A percentile compares a stretch with the other conserved stretches of the same genome.
These are phyloP conservation scores for Monocercomonoides exilis DNA, from an alignment of 78 protist genomes.

Conservation along the genomic window DNA sequence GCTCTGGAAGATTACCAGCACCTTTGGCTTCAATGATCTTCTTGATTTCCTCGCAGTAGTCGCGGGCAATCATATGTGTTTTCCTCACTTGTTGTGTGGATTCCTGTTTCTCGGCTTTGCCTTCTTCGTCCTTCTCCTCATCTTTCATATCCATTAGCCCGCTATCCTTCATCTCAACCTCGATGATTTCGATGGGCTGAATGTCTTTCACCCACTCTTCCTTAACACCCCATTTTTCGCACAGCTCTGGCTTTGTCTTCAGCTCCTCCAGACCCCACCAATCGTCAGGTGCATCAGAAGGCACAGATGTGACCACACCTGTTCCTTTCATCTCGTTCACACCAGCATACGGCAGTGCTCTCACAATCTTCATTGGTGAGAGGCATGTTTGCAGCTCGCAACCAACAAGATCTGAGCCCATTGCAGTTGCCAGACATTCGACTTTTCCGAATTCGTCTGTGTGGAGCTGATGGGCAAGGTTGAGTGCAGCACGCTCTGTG, in stretches of 20 bases:
- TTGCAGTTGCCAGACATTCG: slow-evolving; percentile 25
- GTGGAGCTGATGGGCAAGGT: slow-evolving; percentile 74
- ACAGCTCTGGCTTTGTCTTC: slow-evolving; percentile 62
- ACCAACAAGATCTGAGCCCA: slow-evolving; percentile 81
- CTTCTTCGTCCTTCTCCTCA: slow-evolving; percentile 52
- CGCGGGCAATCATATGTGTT: slow-evolving; percentile 59
- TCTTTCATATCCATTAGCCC: no score
- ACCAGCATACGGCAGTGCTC: slow-evolving; percentile 85
- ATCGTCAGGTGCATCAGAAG: slow-evolving; percentile 97
- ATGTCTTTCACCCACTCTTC: slow-evolving; percentile 68
- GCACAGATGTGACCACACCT: slow-evolving; percentile 90
- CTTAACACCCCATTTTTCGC: slow-evolving; percentile 61
- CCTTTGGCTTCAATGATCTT: slow-evolving; percentile 70
- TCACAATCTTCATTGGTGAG: slow-evolving; percentile 49
- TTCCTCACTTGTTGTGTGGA: background rate
- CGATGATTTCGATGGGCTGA: slow-evolving; percentile 75
- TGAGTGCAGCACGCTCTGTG: slow-evolving; percentile 71
- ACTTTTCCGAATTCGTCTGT: slow-evolving; percentile 50
- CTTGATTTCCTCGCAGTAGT: slow-evolving; percentile 68
- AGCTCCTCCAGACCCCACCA: slow-evolving; percentile 80
- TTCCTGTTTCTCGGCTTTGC: slow-evolving; percentile 19
- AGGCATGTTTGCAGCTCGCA: slow-evolving; percentile 72
- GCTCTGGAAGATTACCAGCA: slow-evolving; percentile 12
- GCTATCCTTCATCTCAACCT: no score
- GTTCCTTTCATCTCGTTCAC: slow-evolving; percentile 80